phyloP scores from a whole-genome alignment of 2,329 filamentous ascomycete species.

The Exophiala alcalophila region DNA sequence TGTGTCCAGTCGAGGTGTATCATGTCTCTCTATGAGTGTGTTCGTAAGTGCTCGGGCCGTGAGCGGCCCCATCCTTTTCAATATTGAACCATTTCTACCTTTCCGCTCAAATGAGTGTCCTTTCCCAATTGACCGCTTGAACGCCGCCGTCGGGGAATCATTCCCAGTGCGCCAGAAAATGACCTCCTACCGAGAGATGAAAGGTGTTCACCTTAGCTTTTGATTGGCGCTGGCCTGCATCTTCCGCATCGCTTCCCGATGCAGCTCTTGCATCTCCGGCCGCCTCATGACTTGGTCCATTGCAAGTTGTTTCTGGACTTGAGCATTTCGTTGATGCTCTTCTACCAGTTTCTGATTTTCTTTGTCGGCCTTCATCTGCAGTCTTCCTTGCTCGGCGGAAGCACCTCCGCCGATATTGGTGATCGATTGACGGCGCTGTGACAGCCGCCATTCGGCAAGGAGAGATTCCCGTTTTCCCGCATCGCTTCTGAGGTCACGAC shows the following conservation, averaged over 20 bases:
- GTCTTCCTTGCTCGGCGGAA: conserved; percentile 39
- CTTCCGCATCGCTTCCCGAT: conserved; percentile 73
- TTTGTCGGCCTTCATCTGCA: conserved; percentile 57
- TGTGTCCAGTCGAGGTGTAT: no score
- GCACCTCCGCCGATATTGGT: conserved; percentile 30
- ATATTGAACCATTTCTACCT: no score
- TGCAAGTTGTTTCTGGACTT: conserved; percentile 58
- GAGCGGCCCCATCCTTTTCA: no score
- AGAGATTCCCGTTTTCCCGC: conserved; percentile 46
- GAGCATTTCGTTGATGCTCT: conserved; percentile 57
- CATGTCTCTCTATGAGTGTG: no score
- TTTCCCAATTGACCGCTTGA: no score
- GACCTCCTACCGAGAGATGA: no score
- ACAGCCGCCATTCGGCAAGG: conserved; percentile 66
- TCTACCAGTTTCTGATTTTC: conserved; percentile 61
- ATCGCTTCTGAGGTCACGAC: conserved; percentile 16
- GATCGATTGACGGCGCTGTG: conserved; percentile 58
- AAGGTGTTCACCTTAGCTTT: conserved; percentile 21
- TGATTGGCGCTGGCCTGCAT: conserved; percentile 65
- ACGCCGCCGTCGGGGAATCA: no score
- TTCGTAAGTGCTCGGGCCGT: no score
- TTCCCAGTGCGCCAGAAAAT: no score
- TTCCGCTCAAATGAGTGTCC: no score
- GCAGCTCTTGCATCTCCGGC: conserved; percentile 69
- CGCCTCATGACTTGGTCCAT: conserved; percentile 75